A percentile compares a stretch with the other conserved stretches of the same genome.
Conservation (phyloP, 768 basidiomycete genomes). For the Pisolithus microcarpus region DNA sequence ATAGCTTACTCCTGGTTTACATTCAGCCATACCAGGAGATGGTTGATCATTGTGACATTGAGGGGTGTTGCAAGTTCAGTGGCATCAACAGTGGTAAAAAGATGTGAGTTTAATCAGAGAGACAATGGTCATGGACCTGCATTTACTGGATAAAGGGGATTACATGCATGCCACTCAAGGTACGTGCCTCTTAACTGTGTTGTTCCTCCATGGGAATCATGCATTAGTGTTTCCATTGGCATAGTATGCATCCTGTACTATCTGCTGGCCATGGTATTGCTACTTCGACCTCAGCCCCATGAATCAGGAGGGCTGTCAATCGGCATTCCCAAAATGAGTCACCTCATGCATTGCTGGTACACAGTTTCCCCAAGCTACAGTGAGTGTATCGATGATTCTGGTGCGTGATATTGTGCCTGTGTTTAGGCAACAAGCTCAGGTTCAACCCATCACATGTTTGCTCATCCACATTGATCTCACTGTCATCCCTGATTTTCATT, state of each 20-base stretch:
- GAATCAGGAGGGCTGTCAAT: slow-evolving; percentile 88
- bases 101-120: too few species aligned
- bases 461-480: slow-evolving; percentile 89
- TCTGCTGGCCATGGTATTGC: slow-evolving; percentile 79
- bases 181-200: too few species aligned
- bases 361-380: slow-evolving; percentile 94
- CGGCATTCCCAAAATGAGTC: slow-evolving; percentile 88
- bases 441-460: slow-evolving; percentile 92
- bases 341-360: slow-evolving; percentile 89
- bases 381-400: slow-evolving; percentile 28
- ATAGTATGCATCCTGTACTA: not conserved
- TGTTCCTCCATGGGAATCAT: too few species aligned
- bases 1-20: too few species aligned
- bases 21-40: too few species aligned
- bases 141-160: too few species aligned
- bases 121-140: too few species aligned
- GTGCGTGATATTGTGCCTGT: not conserved
- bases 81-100: too few species aligned
- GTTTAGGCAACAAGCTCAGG: slow-evolving; percentile 80
- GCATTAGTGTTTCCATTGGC: slow-evolving; percentile 20
- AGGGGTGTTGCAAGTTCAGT: too few species aligned
- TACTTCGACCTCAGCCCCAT: slow-evolving; percentile 91
- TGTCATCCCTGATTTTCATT: slow-evolving; percentile 93
- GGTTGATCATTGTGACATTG: too few species aligned
- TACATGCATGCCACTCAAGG: too few species aligned